These are phyloP conservation scores for Aspergillus sp. DNA, from an alignment of 2,329 filamentous ascomycete genomes.

Conservation along the genomic window DNA sequence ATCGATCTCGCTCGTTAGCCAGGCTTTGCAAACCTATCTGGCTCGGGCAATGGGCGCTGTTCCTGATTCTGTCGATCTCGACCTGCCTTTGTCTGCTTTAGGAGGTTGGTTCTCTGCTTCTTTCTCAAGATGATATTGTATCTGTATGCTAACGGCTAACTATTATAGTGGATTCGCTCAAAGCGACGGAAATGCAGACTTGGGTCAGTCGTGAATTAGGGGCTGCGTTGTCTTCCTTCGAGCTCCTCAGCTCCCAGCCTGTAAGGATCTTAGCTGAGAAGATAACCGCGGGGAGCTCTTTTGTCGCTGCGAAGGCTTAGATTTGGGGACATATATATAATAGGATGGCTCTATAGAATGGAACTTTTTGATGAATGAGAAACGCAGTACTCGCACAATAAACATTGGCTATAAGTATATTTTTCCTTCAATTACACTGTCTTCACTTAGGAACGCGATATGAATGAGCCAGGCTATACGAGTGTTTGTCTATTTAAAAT, in stretches of 20 bases:
- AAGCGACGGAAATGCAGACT: constrained; percentile 24
- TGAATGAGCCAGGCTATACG: no score
- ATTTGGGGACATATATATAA: no score
- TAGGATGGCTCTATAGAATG: no score
- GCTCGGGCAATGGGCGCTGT: constrained; percentile 24
- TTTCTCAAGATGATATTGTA: background rate
- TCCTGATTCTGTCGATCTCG: constrained; percentile 22
- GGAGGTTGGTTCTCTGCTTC: constrained; percentile 9
- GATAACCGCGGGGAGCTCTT: constrained; percentile 21
- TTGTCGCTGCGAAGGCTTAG: constrained; percentile 6
- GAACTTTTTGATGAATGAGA: no score
- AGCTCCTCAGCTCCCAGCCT: constrained; percentile 25
- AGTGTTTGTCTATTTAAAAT: no score
- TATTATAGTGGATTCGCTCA: constrained; percentile 22
- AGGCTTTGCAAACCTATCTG: constrained; percentile 21
- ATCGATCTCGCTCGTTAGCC: background rate
- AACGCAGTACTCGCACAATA: no score
- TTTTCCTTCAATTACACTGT: no score
- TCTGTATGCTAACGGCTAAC: background rate
- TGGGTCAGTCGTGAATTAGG: constrained; percentile 25
- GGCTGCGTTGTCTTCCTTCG: constrained; percentile 23
- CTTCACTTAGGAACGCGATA: no score
- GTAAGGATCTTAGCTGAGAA: constrained; percentile 22
- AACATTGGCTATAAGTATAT: no score
- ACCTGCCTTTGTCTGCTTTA: constrained; percentile 24